Base-by-base conservation (phyloP, 1,284 basidiomycete species). In the Stygiomarasmius scandens region DNA sequence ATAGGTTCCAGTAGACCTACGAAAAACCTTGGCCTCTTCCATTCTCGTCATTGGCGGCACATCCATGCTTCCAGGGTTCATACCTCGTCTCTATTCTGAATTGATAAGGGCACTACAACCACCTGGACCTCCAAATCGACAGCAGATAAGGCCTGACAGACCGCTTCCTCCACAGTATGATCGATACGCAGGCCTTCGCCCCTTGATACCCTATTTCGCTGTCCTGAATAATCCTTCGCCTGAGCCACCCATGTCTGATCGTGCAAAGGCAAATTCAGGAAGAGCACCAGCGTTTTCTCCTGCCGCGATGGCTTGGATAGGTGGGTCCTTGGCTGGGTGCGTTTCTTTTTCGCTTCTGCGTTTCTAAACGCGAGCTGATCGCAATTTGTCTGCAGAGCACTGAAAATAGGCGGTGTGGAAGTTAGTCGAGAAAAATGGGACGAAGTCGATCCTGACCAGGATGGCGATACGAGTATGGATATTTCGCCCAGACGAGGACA, bases 11-110 rank as follows among this genome's bases (percentile, higher is more conserved):
- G 83, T 96, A 16, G 96, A 98, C 71, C 82, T 97, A 19, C 86
- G 95, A 12, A 87, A 87, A 67, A 85, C 85, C 0, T 79, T 98
- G 65, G 86, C 87, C 1, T 88, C 88, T 0, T 89, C 89, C 2
- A 87, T 98, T 36, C 81, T 98, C 34, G 82, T 98, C 14, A 83
- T 84, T 0, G 96, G 96, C 3, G 96, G 97, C 2, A 95, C 93
- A 1, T 81, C 92, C 1, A 94, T 94, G 86, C 74, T 99, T 1
- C 94, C 96, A 0, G 94, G 94, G 0, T 95, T 98, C 71, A 91
- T 96, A 44, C 86, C 90, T 6, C 87, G 96, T 2, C 80, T 98
- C 20, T 88, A 93, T 29, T 72, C 79, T 3, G 90, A 96, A 65
- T 78, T 98, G 25, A 68, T 90, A 1, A 79, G 81, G 1, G 80